phyloP scores from a whole-genome alignment of 2,329 filamentous ascomycete genomes.

The Paracoccidioides lutzii region DNA sequence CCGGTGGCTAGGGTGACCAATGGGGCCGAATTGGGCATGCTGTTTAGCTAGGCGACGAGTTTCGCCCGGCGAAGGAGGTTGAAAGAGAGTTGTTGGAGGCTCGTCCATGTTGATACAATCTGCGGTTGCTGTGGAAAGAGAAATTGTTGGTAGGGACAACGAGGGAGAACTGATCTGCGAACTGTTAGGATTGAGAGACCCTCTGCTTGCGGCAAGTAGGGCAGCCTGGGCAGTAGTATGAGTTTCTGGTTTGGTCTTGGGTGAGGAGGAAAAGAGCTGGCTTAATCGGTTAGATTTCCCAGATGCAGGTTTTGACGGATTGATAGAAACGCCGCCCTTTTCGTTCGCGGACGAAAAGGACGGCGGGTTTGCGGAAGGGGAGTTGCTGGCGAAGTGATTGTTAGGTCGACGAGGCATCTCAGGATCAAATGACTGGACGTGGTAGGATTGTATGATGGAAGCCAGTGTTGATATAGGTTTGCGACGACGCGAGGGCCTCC shows the following conservation, averaged over 20 bases:
- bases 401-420: conserved; percentile 52
- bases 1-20: conserved; percentile 66
- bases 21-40: conserved; percentile 83
- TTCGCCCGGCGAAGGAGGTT: conserved; percentile 77
- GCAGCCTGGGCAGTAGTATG: conserved; percentile 39
- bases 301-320: conserved; percentile 36
- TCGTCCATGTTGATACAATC: conserved; percentile 63
- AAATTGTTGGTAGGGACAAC: conserved; percentile 77
- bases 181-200: conserved; percentile 38
- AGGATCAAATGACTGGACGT: conserved; percentile 12
- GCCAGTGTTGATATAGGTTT: neutral
- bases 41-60: conserved; percentile 59
- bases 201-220: conserved; percentile 53
- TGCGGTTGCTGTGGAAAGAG: conserved; percentile 70
- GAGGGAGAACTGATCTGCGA: conserved; percentile 58
- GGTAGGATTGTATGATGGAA: neutral
- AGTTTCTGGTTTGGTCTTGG: conserved; percentile 56
- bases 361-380: conserved; percentile 35
- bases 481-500: neutral
- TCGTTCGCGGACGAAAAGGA: conserved; percentile 40
- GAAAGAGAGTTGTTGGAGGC: conserved; percentile 67
- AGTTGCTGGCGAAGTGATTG: conserved; percentile 44
- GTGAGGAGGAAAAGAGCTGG: conserved; percentile 70
- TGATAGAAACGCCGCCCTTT: conserved; percentile 40
- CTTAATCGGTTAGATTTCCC: conserved; percentile 62